Percentiles rank a stretch among this genome's conserved stretches.
Conservation (phyloP, 495 filamentous ascomycete genomes). For the Staphylotrichum tortipilum region DNA sequence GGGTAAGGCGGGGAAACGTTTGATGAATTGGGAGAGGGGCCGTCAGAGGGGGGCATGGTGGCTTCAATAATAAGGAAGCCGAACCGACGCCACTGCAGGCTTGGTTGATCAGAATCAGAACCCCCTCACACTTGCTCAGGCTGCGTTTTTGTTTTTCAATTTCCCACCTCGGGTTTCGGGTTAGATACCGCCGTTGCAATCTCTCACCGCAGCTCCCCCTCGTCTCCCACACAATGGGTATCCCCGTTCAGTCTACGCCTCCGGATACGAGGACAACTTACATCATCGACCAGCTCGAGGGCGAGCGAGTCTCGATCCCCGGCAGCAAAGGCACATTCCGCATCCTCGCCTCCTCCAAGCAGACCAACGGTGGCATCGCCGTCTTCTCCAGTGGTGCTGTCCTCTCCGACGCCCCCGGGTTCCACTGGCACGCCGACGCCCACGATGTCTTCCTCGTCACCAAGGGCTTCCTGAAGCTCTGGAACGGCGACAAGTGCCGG, state of each 20-base stretch:
- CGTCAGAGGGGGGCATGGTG: no score
- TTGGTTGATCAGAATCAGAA: no score
- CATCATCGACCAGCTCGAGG: neutral
- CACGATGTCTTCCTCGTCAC: neutral
- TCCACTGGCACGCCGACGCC: neutral
- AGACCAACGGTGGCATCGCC: neutral
- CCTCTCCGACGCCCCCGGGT: neutral
- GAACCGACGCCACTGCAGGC: no score
- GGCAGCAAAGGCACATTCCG: neutral
- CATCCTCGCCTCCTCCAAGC: neutral
- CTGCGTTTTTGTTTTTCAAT: no score
- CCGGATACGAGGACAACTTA: neutral
- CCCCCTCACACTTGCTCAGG: no score
- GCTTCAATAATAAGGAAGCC: no score
- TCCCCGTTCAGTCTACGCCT: neutral
- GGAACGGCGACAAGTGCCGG: neutral
- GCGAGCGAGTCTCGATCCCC: neutral
- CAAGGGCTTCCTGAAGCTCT: neutral
- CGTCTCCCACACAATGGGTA: neutral
- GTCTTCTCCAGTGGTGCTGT: neutral
- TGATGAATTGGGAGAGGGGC: no score
- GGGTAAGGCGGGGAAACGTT: no score
- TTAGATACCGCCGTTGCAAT: no score
- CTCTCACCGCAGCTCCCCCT: neutral
- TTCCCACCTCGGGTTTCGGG: no score